These are phyloP conservation scores for Cinnamomum micranthum DNA, from an alignment of 164 flowering plant species.

Conservation along the genomic window DNA sequence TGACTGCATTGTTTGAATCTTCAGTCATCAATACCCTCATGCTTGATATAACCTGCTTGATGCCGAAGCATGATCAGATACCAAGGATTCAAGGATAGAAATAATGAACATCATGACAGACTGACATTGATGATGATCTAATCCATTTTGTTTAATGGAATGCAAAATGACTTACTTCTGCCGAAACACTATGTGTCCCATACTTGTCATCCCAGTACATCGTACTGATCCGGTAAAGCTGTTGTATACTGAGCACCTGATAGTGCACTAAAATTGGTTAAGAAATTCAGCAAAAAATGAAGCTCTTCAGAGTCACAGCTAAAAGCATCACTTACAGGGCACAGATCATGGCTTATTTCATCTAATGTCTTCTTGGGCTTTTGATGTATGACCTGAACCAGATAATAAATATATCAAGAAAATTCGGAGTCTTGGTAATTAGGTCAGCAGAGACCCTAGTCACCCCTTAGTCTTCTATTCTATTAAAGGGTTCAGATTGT, in stretches of 20 bases:
- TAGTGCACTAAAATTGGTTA: neutral
- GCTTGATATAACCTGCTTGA: conserved; percentile 48
- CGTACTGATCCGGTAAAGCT: conserved; percentile 92
- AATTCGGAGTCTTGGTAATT: too few relatives aligned
- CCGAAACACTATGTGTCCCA: conserved; percentile 89
- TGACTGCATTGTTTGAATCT: conserved; percentile 65
- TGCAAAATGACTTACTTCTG: conserved; percentile 75
- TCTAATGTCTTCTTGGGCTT: conserved; percentile 93
- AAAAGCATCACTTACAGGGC: conserved; percentile 65
- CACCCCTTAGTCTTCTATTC: too few relatives aligned
- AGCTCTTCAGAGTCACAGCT: too few relatives aligned
- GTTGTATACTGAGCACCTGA: conserved; percentile 98
- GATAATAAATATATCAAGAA: neutral
- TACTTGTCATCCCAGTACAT: conserved; percentile 99
- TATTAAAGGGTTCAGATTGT: too few relatives aligned
- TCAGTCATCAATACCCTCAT: conserved; percentile 74
- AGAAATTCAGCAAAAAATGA: too few relatives aligned
- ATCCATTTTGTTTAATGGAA: conserved; percentile 35
- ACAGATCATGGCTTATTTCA: conserved; percentile 88
- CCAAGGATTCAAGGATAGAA: too few relatives aligned
- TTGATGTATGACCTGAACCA: conserved; percentile 85
- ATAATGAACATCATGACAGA: too few relatives aligned
- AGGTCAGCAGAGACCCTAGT: too few relatives aligned
- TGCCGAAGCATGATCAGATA: too few relatives aligned
- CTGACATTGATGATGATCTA: conserved; percentile 8